Percentiles rank a stretch among this genome's conserved stretches.
Conservation (phyloP, 2,329 filamentous ascomycete genomes). For the Fusarium annulatum region DNA sequence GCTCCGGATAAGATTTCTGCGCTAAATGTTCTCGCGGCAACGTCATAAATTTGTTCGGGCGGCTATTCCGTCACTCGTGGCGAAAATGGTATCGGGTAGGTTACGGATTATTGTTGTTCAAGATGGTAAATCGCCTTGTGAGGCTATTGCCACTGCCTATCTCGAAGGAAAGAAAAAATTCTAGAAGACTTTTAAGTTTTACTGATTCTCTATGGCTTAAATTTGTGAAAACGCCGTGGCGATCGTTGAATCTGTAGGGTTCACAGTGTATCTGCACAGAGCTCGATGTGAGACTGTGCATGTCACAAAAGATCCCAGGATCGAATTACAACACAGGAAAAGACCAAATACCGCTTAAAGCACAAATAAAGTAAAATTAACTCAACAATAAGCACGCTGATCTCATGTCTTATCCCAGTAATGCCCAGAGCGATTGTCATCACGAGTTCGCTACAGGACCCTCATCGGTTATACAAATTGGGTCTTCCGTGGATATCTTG, state of each 20-base stretch:
- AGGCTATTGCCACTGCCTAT: not conserved
- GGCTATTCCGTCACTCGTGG: conserved; percentile 5
- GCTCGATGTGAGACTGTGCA: not conserved
- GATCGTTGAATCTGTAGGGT: no score
- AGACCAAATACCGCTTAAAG: not conserved
- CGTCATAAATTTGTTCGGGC: conserved; percentile 6
- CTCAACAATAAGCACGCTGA: conserved; percentile 9
- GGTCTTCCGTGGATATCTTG: conserved; percentile 4
- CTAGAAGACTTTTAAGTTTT: not conserved
- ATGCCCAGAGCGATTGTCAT: not conserved
- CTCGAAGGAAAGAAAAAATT: not conserved
- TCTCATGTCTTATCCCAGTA: not conserved
- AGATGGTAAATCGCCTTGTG: not conserved
- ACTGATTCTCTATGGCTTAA: not conserved
- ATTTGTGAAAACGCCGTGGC: not conserved
- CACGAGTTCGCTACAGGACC: not conserved
- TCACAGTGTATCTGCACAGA: not conserved
- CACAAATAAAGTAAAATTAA: not conserved
- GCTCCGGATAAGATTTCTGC: conserved; percentile 5
- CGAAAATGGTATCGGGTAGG: conserved; percentile 14
- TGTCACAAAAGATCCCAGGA: not conserved
- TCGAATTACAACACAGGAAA: not conserved
- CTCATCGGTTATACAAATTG: not conserved
- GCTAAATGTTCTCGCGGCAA: conserved; percentile 4
- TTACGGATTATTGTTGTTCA: not conserved